Evolutionary conservation across 768 basidiomycete genomes (phyloP).

Genomic region (Dentipellis fragilis): DNA sequence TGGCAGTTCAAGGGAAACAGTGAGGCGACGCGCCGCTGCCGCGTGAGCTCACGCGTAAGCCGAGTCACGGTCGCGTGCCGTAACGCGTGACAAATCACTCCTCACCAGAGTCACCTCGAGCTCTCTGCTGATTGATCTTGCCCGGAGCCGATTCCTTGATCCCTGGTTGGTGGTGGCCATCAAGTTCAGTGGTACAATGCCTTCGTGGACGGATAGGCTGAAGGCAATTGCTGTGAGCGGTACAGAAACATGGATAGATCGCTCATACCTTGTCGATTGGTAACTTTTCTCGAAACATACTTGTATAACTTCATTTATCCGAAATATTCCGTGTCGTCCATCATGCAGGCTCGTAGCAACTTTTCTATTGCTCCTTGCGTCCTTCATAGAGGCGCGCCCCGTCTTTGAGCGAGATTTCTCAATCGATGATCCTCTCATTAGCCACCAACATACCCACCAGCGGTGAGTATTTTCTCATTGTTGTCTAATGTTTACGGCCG

Average conservation of each 20-base stretch:
- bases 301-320: not conserved
- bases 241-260: conserved; percentile 22
- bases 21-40: not conserved
- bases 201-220: not conserved
- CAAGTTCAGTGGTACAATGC: too few relatives aligned
- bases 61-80: conserved; percentile 4
- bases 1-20: not conserved
- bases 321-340: too few relatives aligned
- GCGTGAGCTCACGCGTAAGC: not conserved
- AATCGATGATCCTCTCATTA: conserved; percentile 41
- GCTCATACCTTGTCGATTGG: conserved; percentile 48
- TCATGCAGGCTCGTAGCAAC: conserved; percentile 21
- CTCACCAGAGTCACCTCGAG: not conserved
- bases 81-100: conserved; percentile 4
- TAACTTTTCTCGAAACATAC: conserved; percentile 13
- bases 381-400: conserved; percentile 23
- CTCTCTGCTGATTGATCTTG: not conserved
- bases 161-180: too few relatives aligned
- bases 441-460: conserved; percentile 15
- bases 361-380: conserved; percentile 33
- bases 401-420: conserved; percentile 20
- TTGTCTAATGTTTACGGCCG: too few relatives aligned
- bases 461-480: conserved; percentile 3
- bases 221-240: not conserved
- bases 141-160: not conserved